Evolutionary conservation across 2,329 filamentous ascomycete species (phyloP).

Genomic region (Aspergillus pseudotamarii): DNA sequence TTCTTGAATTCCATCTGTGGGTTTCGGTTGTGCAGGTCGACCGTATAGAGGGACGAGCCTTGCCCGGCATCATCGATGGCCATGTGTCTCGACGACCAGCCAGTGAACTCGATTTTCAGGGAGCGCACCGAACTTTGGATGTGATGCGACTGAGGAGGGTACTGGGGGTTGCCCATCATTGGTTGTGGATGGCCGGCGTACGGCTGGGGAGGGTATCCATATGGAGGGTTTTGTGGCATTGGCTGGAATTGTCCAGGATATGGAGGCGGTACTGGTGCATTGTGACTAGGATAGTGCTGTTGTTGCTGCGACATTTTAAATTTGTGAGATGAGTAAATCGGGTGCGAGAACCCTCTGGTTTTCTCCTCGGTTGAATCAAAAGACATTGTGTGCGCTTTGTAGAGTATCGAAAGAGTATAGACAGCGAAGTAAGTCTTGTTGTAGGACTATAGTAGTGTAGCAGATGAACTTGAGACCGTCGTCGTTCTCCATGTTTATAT

Average conservation of each 20-base stretch:
- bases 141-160: background rate
- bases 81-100: slow-evolving; percentile 11
- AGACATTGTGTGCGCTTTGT: background rate
- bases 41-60: slow-evolving; percentile 10
- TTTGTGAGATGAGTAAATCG: background rate
- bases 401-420: no score
- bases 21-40: slow-evolving; percentile 14
- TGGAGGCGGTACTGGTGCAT: background rate
- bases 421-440: no score
- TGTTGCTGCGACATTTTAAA: background rate
- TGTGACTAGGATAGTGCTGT: background rate
- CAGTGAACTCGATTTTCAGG: slow-evolving; percentile 15
- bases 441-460: no score
- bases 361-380: background rate
- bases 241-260: background rate
- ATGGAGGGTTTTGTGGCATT: background rate
- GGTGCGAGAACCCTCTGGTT: background rate
- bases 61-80: slow-evolving; percentile 8
- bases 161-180: background rate
- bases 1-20: slow-evolving; percentile 18
- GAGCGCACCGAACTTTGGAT: background rate
- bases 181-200: background rate
- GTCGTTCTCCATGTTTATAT: background rate
- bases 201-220: background rate
- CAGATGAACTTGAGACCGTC: background rate